Percentiles rank a stretch among this genome's conserved stretches.
phyloP scores from a whole-genome alignment of 805 yeast genomes.

The Wickerhamomyces sydowiorum region DNA sequence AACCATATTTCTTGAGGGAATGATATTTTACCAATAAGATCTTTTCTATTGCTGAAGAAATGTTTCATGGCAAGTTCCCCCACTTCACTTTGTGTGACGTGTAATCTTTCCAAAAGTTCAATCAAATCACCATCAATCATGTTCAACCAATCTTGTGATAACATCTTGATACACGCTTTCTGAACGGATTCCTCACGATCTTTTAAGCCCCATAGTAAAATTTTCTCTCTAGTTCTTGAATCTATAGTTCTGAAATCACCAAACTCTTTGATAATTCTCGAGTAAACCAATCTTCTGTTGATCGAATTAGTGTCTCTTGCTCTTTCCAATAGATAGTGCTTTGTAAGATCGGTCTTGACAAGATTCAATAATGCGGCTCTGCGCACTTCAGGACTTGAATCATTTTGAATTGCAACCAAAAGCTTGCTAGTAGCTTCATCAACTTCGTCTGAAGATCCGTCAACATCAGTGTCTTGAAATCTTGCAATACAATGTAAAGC shows the following conservation, averaged over 20 bases:
- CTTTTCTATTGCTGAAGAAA: slow-evolving; percentile 58
- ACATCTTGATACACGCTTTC: slow-evolving; percentile 64
- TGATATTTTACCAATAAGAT: slow-evolving; percentile 50
- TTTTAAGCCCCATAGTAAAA: slow-evolving; percentile 78
- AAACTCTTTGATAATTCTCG: slow-evolving; percentile 60
- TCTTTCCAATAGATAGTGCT: slow-evolving; percentile 62
- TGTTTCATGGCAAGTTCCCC: slow-evolving; percentile 64
- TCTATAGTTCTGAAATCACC: slow-evolving; percentile 56
- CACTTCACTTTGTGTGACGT: slow-evolving; percentile 59
- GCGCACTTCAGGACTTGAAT: slow-evolving; percentile 83
- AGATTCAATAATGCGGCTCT: slow-evolving; percentile 76
- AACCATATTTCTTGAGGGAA: slow-evolving; percentile 68
- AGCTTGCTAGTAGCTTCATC: slow-evolving; percentile 44
- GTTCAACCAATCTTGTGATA: slow-evolving; percentile 68
- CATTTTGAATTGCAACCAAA: slow-evolving; percentile 58
- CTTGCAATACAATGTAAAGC: slow-evolving; percentile 76
- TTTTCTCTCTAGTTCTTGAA: slow-evolving; percentile 51
- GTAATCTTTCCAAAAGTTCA: slow-evolving; percentile 64
- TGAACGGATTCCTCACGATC: slow-evolving; percentile 78
- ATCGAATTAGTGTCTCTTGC: slow-evolving; percentile 74
- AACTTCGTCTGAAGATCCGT: slow-evolving; percentile 25
- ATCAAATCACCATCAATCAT: slow-evolving; percentile 63
- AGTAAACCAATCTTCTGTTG: slow-evolving; percentile 68
- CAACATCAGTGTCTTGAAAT: slow-evolving; percentile 50
- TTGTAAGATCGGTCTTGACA: slow-evolving; percentile 45